These are phyloP conservation scores for Rhodotorula graminis DNA, from an alignment of 768 basidiomycete genomes.

Conservation along the genomic window DNA sequence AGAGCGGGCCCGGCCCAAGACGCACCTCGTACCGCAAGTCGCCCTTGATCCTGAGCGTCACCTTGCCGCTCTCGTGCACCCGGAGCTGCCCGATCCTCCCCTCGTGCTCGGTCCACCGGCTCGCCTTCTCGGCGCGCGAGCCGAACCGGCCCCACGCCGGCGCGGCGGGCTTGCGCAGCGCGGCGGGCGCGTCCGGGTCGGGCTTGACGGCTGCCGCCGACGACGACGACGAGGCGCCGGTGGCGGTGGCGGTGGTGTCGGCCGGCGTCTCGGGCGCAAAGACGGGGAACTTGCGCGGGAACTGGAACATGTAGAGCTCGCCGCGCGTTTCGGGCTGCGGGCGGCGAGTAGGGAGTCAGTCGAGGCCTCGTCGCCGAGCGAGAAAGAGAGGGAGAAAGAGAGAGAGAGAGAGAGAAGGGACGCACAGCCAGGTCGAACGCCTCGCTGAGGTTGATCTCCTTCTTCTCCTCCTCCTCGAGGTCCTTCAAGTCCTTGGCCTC, in stretches of 20 bases:
- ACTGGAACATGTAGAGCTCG: slow-evolving; percentile 44
- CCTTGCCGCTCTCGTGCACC: slow-evolving; percentile 39
- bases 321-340: slow-evolving; percentile 29
- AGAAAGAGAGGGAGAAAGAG: neutral
- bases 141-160: slow-evolving; percentile 33
- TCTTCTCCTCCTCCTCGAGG: slow-evolving; percentile 35
- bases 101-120: slow-evolving; percentile 26
- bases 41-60: slow-evolving; percentile 34
- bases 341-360: neutral
- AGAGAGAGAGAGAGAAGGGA: neutral
- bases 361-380: neutral
- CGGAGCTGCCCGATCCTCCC: slow-evolving; percentile 41
- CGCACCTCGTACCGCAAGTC: slow-evolving; percentile 38
- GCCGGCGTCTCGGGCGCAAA: slow-evolving; percentile 5
- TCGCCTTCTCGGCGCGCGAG: slow-evolving; percentile 25
- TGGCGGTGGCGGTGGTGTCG: neutral
- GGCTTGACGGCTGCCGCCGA: slow-evolving; percentile 40
- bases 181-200: slow-evolving; percentile 12
- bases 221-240: neutral
- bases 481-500: slow-evolving; percentile 35
- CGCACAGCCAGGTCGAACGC: slow-evolving; percentile 34
- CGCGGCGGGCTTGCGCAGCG: slow-evolving; percentile 8
- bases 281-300: slow-evolving; percentile 42
- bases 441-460: slow-evolving; percentile 34
- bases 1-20: neutral